Evolutionary conservation across 495 filamentous ascomycete species (phyloP), one percentile per base, ranked within the genome.

Genomic region (Hypoxylon fragiforme): DNA sequence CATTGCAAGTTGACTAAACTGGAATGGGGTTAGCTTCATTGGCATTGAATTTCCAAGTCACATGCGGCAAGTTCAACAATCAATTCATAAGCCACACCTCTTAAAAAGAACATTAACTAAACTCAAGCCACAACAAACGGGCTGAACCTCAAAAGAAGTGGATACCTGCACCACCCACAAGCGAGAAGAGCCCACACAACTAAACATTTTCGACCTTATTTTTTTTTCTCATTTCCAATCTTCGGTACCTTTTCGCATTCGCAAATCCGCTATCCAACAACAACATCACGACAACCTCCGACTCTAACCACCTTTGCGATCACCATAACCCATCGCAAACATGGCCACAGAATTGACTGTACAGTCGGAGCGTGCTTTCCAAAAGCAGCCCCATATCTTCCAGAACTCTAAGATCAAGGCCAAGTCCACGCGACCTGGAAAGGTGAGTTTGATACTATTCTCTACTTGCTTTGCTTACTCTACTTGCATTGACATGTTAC

Each of bases 361-460:
- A 75, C 91, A 96, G 84, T 91, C 89, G 71, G 91, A 96, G 86
- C 90, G 91, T 78, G 91, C 91, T 81, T 96, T 86, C 87, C 91
- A 96, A 77, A 96, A 96, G 85, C 92, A 98, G 85, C 95, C 94
- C 70, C 95, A 99, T 79, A 95, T 99, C 84, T 97, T 97, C 89
- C 83, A 88, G 71, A 96, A 95, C 84, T 75, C 81, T 67, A 97
- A 96, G 85, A 84, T 87, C 77, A 86, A 89, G 74, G 75, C 85
- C 61, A 97, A 96, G 85, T 86, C 83, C 73, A 84, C 85, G 72
- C 86, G 86, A 72, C 79, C 80, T 47, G 91, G 90, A 70, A 92
- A 95, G 84, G 65, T 67, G 36, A 80, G 82, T 48, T n/a, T 53
- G 39, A 50, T 22, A 35, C 26, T 26, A 32, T 28, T 9, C 28